Base-by-base conservation (phyloP, 495 filamentous ascomycete genomes). In the Cryomyces minteri region DNA sequence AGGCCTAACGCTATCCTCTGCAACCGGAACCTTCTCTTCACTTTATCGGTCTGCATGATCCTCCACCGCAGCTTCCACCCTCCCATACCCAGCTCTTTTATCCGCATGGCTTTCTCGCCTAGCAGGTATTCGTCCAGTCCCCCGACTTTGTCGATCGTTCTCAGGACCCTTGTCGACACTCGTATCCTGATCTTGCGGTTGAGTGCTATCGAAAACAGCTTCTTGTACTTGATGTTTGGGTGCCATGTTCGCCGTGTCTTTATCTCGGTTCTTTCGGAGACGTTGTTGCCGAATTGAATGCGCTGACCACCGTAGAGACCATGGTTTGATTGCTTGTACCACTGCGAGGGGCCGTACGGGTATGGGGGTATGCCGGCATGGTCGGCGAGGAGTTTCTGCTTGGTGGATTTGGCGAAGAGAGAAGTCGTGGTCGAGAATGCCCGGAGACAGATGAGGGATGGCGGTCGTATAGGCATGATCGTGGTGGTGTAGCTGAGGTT, bases 201-300 rank as follows among this genome's bases (percentile, higher is more conserved):
- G 39, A 98, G 69, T 0, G 73, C 67, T 1, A 76, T 69, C 30
- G 74, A 81, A 63, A 70, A 90, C 12, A 96, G 62, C 40, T 77
- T 73, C 67, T 88, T 86, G 31, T 63, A 65, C 38, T 84, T 75
- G 11, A 95, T 79, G 61, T 96, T 96, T 32, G 87, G 87, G 44
- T 79, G 73, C 92, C 92, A 98, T 37, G 60, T 59, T 43, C 88
- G 80, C 36, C 84, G 77, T 36, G 86, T 85, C 61, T 94, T 94
- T 66, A 76, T 76, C 55, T 83, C 71, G 64, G 83, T 75, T 43
- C 69, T 67, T 51, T 76, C 62, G 29, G 84, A 84, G 40, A 95
- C 85, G 49, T 77, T 82, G 76, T 98, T 94, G 57, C 90, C 90
- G 71, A 84, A 90, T 47, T 79, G 84, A 65, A 90, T 86, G 44